Conservation (phyloP, 768 basidiomycete genomes). For the Psilocybe sp. region DNA sequence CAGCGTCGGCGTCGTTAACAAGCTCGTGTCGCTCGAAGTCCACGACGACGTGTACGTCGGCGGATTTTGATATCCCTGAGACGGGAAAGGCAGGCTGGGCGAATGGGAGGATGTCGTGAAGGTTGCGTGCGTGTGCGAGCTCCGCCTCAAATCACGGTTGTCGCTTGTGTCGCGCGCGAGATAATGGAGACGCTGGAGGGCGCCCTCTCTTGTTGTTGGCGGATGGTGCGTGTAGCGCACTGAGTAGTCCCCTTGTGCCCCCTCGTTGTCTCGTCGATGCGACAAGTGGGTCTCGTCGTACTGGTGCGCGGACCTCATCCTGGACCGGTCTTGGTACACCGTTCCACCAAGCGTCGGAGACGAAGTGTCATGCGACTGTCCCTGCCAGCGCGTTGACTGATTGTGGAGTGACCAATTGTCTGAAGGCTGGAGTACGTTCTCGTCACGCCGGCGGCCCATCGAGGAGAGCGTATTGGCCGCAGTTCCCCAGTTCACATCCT, state of each 20-base stretch:
- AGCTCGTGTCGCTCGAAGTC: slow-evolving; percentile 29
- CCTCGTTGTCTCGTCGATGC: slow-evolving; percentile 31
- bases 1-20: slow-evolving; percentile 32
- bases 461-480: slow-evolving; percentile 16
- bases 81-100: slow-evolving; percentile 32
- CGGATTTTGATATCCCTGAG: slow-evolving; percentile 35
- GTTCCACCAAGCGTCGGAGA: slow-evolving; percentile 19
- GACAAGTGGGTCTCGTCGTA: slow-evolving; percentile 27
- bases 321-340: slow-evolving; percentile 33
- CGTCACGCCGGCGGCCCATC: slow-evolving; percentile 31
- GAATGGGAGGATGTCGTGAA: slow-evolving; percentile 34
- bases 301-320: slow-evolving; percentile 34
- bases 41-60: slow-evolving; percentile 39
- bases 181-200: slow-evolving; percentile 36
- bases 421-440: slow-evolving; percentile 21
- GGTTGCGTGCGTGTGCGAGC: slow-evolving; percentile 18
- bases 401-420: slow-evolving; percentile 36
- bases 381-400: slow-evolving; percentile 38
- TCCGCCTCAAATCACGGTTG: slow-evolving; percentile 29
- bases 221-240: slow-evolving; percentile 25
- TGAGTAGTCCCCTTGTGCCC: slow-evolving; percentile 18
- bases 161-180: slow-evolving; percentile 31
- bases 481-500: slow-evolving; percentile 21
- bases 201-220: slow-evolving; percentile 25
- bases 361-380: slow-evolving; percentile 25